Conservation (phyloP, 129 eudicot species). For the Glebionis coronaria region DNA sequence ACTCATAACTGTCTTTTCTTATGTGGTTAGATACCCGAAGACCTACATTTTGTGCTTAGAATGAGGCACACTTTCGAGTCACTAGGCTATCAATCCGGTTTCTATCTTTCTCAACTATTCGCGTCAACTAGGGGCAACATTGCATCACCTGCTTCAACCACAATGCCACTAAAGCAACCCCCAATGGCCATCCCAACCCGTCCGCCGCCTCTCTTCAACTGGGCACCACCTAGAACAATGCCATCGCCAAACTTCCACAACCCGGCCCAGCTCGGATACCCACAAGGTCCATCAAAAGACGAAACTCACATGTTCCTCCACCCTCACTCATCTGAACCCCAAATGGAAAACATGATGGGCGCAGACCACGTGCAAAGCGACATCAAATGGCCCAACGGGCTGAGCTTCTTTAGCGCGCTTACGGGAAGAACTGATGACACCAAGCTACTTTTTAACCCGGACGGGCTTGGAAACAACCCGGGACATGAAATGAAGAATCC, state of each 20-base stretch:
- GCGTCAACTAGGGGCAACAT: slow-evolving; percentile 61
- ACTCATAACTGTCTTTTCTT: background rate
- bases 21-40: slow-evolving; percentile 77
- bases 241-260: slow-evolving; percentile 70
- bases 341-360: slow-evolving; percentile 71
- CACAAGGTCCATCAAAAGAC: slow-evolving; percentile 59
- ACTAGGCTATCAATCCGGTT: slow-evolving; percentile 89
- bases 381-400: slow-evolving; percentile 95
- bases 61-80: slow-evolving; percentile 97
- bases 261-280: slow-evolving; percentile 50
- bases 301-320: slow-evolving; percentile 83
- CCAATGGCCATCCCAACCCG: slow-evolving; percentile 38
- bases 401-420: slow-evolving; percentile 71
- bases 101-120: slow-evolving; percentile 82
- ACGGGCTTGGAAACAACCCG: slow-evolving; percentile 60
- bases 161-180: slow-evolving; percentile 62
- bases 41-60: slow-evolving; percentile 92
- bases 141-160: slow-evolving; percentile 39
- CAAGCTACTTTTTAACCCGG: slow-evolving; percentile 63
- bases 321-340: slow-evolving; percentile 72
- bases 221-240: slow-evolving; percentile 67
- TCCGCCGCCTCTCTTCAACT: slow-evolving; percentile 75
- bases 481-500: slow-evolving; percentile 57
- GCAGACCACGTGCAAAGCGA: slow-evolving; percentile 54
- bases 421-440: slow-evolving; percentile 70